Evolutionary conservation across 805 yeast genomes (phyloP).

Genomic region (Candida cerambycidarum): DNA sequence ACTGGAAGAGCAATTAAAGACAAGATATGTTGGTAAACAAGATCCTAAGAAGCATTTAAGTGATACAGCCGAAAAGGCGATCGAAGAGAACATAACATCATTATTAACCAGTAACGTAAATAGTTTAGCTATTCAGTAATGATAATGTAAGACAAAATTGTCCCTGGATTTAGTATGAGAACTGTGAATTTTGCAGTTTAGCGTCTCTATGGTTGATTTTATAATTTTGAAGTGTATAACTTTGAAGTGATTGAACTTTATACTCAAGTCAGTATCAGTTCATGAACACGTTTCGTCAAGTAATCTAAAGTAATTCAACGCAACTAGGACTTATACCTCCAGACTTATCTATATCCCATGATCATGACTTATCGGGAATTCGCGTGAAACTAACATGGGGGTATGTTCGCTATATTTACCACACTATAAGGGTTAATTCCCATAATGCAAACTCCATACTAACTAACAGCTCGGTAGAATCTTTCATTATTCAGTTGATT

Average conservation of each 20-base stretch:
- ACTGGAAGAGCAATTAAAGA: slow-evolving; percentile 83
- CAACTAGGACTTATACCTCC: not conserved
- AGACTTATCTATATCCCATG: not conserved
- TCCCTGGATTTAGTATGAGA: not conserved
- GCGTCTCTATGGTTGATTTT: not conserved
- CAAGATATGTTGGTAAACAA: slow-evolving; percentile 96
- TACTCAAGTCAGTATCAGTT: too few species aligned
- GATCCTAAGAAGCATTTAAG: slow-evolving; percentile 97
- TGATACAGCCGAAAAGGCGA: slow-evolving; percentile 79
- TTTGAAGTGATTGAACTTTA: too few species aligned
- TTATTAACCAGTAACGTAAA: slow-evolving; percentile 87
- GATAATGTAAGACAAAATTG: not conserved
- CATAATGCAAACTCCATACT: too few species aligned
- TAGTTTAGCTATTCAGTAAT: slow-evolving; percentile 78
- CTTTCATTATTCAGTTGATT: slow-evolving; percentile 73
- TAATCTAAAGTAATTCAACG: too few species aligned
- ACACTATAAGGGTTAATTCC: too few species aligned
- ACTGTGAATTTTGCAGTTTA: slow-evolving; percentile 1
- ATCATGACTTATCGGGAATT: slow-evolving; percentile 2
- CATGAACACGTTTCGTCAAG: too few species aligned
- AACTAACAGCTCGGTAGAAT: slow-evolving; percentile 56
- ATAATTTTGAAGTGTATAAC: too few species aligned
- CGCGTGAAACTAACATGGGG: slow-evolving; percentile 4
- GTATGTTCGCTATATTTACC: slow-evolving; percentile 1
- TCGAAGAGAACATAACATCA: slow-evolving; percentile 89